These are phyloP conservation scores for Emmonsia crescens DNA, from an alignment of 2,329 filamentous ascomycete species.

Conservation along the genomic window DNA sequence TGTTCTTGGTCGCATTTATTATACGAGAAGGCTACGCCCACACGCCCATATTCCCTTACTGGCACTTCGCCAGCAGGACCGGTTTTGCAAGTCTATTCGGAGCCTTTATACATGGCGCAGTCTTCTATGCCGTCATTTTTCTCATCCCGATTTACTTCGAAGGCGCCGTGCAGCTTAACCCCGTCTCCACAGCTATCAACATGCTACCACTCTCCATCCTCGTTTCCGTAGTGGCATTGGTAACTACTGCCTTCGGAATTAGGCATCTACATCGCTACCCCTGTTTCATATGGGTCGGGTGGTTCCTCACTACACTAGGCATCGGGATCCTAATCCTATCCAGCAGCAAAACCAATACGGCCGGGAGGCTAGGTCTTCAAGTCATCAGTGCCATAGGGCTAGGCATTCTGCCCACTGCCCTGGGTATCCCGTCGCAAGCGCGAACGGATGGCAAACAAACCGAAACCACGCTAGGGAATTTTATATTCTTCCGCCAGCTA, in stretches of 20 bases:
- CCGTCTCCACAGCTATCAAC: constrained; percentile 45
- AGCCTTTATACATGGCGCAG: constrained; percentile 45
- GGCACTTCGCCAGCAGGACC: background rate
- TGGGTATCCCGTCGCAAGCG: constrained; percentile 1
- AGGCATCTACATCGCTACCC: constrained; percentile 38
- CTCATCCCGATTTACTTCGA: constrained; percentile 39
- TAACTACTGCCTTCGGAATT: constrained; percentile 41
- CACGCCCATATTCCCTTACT: constrained; percentile 37
- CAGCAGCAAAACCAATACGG: constrained; percentile 37
- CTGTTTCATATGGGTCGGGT: constrained; percentile 51
- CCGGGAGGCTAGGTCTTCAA: constrained; percentile 33
- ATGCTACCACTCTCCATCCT: constrained; percentile 35
- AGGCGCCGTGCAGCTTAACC: constrained; percentile 40
- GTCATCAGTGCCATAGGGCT: constrained; percentile 1
- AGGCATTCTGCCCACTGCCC: constrained; percentile 3
- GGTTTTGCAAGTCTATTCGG: background rate
- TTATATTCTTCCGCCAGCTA: constrained; percentile 3
- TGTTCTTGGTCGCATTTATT: constrained; percentile 41
- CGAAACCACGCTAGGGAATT: background rate
- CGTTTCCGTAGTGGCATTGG: constrained; percentile 15
- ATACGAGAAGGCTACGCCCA: constrained; percentile 44
- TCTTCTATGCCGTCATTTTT: constrained; percentile 41
- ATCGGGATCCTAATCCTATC: constrained; percentile 38
- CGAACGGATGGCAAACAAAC: background rate
- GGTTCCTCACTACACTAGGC: constrained; percentile 48